These are phyloP conservation scores for Cinnamomum chago DNA, from an alignment of 164 flowering plant species.

Conservation along the genomic window DNA sequence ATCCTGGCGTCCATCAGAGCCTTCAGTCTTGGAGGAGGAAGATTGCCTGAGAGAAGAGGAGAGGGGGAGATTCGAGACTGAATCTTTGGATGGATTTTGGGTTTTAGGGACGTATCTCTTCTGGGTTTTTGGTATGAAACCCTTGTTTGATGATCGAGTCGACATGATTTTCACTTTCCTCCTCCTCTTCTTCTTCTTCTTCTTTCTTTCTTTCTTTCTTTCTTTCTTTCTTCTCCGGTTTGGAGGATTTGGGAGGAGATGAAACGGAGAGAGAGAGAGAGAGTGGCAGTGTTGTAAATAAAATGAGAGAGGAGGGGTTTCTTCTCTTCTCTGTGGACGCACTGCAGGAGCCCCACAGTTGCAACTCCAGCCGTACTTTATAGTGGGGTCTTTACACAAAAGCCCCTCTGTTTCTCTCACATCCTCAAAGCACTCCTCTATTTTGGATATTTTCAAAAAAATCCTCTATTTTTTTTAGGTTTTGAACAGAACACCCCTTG, in stretches of 20 bases:
- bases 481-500: too few relatives aligned
- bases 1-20: neutral
- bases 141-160: constrained; percentile 31
- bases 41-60: constrained; percentile 46
- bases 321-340: neutral
- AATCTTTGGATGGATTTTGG: constrained; percentile 15
- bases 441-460: too few relatives aligned
- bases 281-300: neutral
- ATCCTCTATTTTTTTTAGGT: too few relatives aligned
- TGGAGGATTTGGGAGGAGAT: too few relatives aligned
- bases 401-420: too few relatives aligned
- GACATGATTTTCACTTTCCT: constrained; percentile 19
- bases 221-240: too few relatives aligned
- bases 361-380: too few relatives aligned
- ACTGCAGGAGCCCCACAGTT: neutral
- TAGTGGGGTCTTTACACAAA: too few relatives aligned
- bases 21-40: constrained; percentile 9
- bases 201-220: neutral
- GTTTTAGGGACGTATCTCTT: constrained; percentile 47
- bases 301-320: neutral
- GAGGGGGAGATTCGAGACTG: constrained; percentile 32
- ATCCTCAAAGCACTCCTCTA: too few relatives aligned
- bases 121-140: constrained; percentile 26
- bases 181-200: neutral
- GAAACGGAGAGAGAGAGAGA: too few relatives aligned